Conservation (phyloP, 177 flowering plant genomes). For the Tripterygium wilfordii region DNA sequence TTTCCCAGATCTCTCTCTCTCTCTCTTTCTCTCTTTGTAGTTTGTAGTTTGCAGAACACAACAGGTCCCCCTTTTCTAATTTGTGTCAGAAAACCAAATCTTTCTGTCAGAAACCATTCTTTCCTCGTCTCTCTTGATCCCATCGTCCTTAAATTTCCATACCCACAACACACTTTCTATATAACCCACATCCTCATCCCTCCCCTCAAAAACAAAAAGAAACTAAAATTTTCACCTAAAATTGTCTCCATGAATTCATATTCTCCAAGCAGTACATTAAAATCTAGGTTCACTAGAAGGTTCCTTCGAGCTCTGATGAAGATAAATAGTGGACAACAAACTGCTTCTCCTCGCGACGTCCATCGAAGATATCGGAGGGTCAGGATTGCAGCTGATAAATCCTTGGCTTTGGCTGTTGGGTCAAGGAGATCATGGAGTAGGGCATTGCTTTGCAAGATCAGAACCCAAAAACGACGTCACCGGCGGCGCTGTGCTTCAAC, state of each 20-base stretch:
- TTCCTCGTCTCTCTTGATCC: not conserved
- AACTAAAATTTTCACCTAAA: not conserved
- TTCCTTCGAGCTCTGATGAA: conserved; percentile 5
- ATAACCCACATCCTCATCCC: too few species aligned
- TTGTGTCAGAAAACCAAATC: not conserved
- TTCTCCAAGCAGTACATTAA: conserved; percentile 1
- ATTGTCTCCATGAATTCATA: not conserved
- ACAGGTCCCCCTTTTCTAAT: not conserved
- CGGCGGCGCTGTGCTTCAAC: not conserved
- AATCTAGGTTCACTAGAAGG: conserved; percentile 8
- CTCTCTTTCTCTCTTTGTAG: conserved; percentile 1
- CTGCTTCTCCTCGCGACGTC: not conserved
- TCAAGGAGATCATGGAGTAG: conserved; percentile 23
- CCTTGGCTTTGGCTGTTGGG: conserved; percentile 27
- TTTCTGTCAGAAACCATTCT: conserved; percentile 6
- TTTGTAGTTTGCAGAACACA: not conserved
- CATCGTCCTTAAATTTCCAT: not conserved
- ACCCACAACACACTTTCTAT: not conserved
- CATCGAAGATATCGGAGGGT: conserved; percentile 8
- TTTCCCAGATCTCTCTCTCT: conserved; percentile 1
- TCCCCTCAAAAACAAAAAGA: not conserved
- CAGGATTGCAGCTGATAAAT: conserved; percentile 25
- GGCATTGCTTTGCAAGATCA: conserved; percentile 17
- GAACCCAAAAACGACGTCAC: not conserved
- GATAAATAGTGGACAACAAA: conserved; percentile 1